These are phyloP conservation scores for Mortierella sp. DNA, from an alignment of 371 early-diverging fungal genomes.

Conservation along the genomic window DNA sequence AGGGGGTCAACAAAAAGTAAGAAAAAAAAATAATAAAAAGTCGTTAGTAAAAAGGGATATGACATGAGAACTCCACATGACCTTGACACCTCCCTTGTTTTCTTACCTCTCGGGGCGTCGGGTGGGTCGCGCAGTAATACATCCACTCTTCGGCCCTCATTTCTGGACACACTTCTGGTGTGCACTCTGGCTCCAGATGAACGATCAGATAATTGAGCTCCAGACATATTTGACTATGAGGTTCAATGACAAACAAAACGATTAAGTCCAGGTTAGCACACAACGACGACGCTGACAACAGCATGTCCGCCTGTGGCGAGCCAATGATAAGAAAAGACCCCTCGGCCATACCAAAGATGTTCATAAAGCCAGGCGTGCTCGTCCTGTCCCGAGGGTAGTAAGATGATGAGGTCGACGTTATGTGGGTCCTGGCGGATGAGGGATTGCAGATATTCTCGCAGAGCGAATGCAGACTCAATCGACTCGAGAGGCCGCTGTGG, in stretches of 20 bases:
- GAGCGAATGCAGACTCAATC: constrained; percentile 81
- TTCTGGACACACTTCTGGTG: constrained; percentile 83
- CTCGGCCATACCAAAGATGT: constrained; percentile 76
- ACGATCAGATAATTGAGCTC: constrained; percentile 86
- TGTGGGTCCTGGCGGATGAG: constrained; percentile 76
- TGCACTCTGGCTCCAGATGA: constrained; percentile 85
- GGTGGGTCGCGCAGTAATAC: constrained; percentile 95
- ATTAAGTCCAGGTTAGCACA: not conserved
- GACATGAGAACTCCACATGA: not conserved
- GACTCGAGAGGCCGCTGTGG: constrained; percentile 70
- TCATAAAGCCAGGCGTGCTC: constrained; percentile 90
- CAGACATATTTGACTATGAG: constrained; percentile 79
- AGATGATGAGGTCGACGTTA: constrained; percentile 72
- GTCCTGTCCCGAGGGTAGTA: constrained; percentile 79
- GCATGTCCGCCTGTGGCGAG: not conserved
- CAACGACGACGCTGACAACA: not conserved
- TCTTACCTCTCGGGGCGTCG: constrained; percentile 81
- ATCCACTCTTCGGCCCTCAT: constrained; percentile 96
- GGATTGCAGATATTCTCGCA: constrained; percentile 90
- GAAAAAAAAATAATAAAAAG: too few species aligned
- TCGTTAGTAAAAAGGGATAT: not conserved
- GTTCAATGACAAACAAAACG: not conserved
- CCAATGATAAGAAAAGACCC: not conserved
- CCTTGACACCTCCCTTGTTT: not conserved
- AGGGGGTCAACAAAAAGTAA: not conserved